A percentile compares a stretch with the other conserved stretches of the same genome.
These are phyloP conservation scores for Paramecium caudatum DNA, from an alignment of 73 alveolate species.

Conservation along the genomic window DNA sequence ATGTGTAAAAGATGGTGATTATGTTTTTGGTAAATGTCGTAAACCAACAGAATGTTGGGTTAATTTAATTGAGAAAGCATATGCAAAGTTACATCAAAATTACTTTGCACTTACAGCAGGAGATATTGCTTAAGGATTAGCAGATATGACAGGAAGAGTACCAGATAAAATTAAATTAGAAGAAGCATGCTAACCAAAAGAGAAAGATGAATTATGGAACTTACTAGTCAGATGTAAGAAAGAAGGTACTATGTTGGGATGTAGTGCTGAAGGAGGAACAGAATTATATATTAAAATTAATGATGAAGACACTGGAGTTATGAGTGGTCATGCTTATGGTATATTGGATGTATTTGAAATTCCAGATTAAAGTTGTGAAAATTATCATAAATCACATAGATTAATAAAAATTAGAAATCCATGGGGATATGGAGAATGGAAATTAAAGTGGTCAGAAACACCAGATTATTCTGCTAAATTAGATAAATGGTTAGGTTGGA, in stretches of 20 bases:
- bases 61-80: slow-evolving; percentile 97
- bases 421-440: slow-evolving; percentile 99
- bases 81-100: slow-evolving; percentile 97
- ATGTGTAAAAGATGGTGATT: slow-evolving; percentile 79
- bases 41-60: slow-evolving; percentile 96
- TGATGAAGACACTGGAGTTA: slow-evolving; percentile 93
- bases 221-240: slow-evolving; percentile 62
- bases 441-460: slow-evolving; percentile 97
- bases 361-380: slow-evolving; percentile 21
- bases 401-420: slow-evolving; percentile 97
- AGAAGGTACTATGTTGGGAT: slow-evolving; percentile 95
- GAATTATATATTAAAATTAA: slow-evolving; percentile 89
- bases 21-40: slow-evolving; percentile 92
- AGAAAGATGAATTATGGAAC: slow-evolving; percentile 86
- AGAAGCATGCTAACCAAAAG: slow-evolving; percentile 72
- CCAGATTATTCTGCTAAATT: slow-evolving; percentile 86
- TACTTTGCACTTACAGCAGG: slow-evolving; percentile 96
- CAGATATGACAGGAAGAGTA: slow-evolving; percentile 97
- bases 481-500: background rate
- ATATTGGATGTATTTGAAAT: slow-evolving; percentile 95
- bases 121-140: slow-evolving; percentile 96
- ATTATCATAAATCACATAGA: slow-evolving; percentile 86
- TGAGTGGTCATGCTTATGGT: slow-evolving; percentile 98
- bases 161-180: slow-evolving; percentile 88
- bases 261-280: slow-evolving; percentile 88